Evolutionary conservation across 2,329 filamentous ascomycete genomes (phyloP), one percentile per base, ranked within the genome.

Genomic region (Xylariomycetidae sp.): DNA sequence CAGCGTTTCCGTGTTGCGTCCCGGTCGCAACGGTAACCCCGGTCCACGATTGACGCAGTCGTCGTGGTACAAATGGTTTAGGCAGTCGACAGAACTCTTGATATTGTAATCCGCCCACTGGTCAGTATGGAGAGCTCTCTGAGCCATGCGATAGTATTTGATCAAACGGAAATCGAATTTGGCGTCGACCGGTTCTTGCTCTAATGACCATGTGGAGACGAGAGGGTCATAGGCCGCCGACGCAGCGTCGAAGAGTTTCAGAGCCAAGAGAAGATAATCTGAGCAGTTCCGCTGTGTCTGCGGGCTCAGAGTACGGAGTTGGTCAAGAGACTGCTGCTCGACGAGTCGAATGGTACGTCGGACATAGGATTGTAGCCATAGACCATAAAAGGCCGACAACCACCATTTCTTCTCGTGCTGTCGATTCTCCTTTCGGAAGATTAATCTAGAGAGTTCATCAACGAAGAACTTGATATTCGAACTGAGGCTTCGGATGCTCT

Each of bases 101-200:
- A 29, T 36, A 23, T 37, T 27, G 8, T 22, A 22, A 27, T 22
- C 15, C 13, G 26, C 14, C 36, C 34, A 43, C 25, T 36, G 33
- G 11, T 41, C 34, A 14, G 28, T 37, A 19, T 37, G 22, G 13
- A 43, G 38, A 12, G 34, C 34, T 17, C 40, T 43, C 20, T 46
- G 43, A 3, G 41, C 43, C 14, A 37, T 36, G 16, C 41, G 41
- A 31, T 46, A 44, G 31, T 46, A 46, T 22, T 46, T 46, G n/a
- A 46, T 35, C 11, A 46, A 36, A 14, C 36, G 37, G 12, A 44
- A 19, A 15, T 46, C 43, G 31, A 44, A 35, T 22, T 41, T 40
- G 18, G 33, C 33, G 15, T 31, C 30, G n/a, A 16, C 11, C 4
- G 43, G 43, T 18, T 46, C 43, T 27, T 44, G 36, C 17, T 46